Evolutionary conservation across 1,284 basidiomycete genomes (phyloP).

Genomic region (Cutaneotrichosporon dermatis): DNA sequence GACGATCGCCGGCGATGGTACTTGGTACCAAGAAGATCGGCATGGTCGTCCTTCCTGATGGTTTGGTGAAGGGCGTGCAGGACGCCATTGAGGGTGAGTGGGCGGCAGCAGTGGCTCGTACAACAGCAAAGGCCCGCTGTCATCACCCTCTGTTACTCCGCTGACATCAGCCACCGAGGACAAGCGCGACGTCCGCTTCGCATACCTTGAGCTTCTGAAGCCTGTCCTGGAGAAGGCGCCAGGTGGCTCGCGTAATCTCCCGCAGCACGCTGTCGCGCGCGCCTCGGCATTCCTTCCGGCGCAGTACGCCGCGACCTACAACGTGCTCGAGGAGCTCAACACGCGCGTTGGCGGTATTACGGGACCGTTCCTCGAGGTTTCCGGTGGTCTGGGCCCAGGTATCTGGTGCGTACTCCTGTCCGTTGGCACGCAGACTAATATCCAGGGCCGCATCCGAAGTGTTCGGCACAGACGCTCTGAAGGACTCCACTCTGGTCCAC

Average conservation of each 20-base stretch:
- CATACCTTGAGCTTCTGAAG: constrained; percentile 25
- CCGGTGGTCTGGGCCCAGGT: constrained; percentile 47
- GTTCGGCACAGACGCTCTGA: constrained; percentile 36
- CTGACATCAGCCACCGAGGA: constrained; percentile 15
- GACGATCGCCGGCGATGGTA: constrained; percentile 73
- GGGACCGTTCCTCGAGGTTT: constrained; percentile 45
- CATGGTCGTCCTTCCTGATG: constrained; percentile 62
- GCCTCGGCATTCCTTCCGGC: constrained; percentile 51
- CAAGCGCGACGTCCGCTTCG: constrained; percentile 25
- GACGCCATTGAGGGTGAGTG: constrained; percentile 41
- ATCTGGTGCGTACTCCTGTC: constrained; percentile 42
- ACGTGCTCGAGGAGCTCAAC: constrained; percentile 47
- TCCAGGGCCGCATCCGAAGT: constrained; percentile 20
- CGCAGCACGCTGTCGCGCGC: constrained; percentile 43
- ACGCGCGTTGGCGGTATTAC: constrained; percentile 36
- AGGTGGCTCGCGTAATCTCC: constrained; percentile 15
- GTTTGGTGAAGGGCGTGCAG: constrained; percentile 53
- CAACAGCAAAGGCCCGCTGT: no score
- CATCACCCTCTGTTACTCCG: no score
- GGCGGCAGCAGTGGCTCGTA: no score
- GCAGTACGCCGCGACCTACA: constrained; percentile 49
- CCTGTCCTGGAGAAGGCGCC: constrained; percentile 10
- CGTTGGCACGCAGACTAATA: not conserved
- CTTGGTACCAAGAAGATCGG: constrained; percentile 71
- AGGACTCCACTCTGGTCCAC: constrained; percentile 29